Evolutionary conservation across 2,329 filamentous ascomycete species (phyloP).

Genomic region (Zasmidium angulare): DNA sequence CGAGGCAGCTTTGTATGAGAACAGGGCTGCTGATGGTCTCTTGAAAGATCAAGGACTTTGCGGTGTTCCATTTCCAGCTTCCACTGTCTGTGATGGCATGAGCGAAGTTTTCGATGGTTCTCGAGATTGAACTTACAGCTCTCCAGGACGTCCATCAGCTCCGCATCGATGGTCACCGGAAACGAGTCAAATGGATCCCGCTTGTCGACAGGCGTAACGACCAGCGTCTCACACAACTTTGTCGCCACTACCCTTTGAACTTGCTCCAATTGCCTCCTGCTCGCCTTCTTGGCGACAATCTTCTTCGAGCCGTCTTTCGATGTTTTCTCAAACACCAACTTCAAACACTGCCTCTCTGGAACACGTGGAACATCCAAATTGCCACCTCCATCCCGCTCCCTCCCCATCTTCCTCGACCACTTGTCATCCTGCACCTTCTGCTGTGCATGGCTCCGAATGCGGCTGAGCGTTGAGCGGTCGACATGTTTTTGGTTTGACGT

Average conservation of each 20-base stretch:
- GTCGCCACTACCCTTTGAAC: conserved; percentile 1
- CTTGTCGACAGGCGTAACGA: conserved; percentile 11
- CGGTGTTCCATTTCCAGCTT: conserved; percentile 12
- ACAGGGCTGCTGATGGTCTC: conserved; percentile 12
- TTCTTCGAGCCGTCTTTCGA: conserved; percentile 7
- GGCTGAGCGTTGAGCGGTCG: conserved; percentile 15
- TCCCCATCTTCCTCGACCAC: not conserved
- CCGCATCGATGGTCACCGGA: conserved; percentile 11
- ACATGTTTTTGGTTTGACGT: conserved; percentile 16
- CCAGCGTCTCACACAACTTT: conserved; percentile 13
- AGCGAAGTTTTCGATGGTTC: not conserved
- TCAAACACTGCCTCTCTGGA: conserved; percentile 1
- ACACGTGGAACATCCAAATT: not conserved
- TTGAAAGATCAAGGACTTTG: conserved; percentile 11
- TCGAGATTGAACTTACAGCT: conserved; percentile 2
- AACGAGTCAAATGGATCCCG: conserved; percentile 21
- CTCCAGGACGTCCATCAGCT: conserved; percentile 17
- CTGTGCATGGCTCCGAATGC: conserved; percentile 22
- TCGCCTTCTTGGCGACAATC: not conserved
- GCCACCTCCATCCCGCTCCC: not conserved
- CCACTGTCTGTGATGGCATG: not conserved
- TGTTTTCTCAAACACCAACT: conserved; percentile 15
- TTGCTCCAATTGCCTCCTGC: not conserved
- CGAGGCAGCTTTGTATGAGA: conserved; percentile 17
- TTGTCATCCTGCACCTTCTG: conserved; percentile 23